Percentiles rank a stretch among this genome's conserved stretches.
Conservation (phyloP, 345 rosid genomes). For the Bruguiera sexangula region DNA sequence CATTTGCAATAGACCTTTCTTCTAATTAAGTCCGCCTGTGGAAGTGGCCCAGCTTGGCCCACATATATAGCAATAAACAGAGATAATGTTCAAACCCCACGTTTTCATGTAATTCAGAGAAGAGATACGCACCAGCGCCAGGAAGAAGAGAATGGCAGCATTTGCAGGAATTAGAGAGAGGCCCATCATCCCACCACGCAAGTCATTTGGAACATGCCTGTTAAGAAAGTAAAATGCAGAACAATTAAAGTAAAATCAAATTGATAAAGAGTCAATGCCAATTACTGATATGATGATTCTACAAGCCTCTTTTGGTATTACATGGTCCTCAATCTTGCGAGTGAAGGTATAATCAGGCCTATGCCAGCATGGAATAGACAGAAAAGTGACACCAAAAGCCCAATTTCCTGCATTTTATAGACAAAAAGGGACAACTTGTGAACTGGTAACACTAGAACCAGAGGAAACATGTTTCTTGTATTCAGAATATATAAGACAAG, state of each 20-base stretch:
- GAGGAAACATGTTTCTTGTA: neutral
- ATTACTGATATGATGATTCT: neutral
- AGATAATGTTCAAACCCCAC: constrained; percentile 7
- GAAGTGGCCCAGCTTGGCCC: neutral
- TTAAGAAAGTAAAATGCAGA: constrained; percentile 15
- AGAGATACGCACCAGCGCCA: constrained; percentile 50
- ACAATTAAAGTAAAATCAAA: constrained; percentile 7
- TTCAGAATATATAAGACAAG: neutral
- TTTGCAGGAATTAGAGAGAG: constrained; percentile 83
- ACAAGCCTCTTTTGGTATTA: constrained; percentile 24
- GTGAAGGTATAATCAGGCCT: constrained; percentile 74
- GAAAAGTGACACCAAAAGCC: constrained; percentile 62
- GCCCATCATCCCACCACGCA: constrained; percentile 96
- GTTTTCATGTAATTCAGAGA: constrained; percentile 3
- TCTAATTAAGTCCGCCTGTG: neutral
- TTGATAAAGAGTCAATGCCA: constrained; percentile 7
- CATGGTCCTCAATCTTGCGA: constrained; percentile 93
- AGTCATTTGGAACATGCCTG: constrained; percentile 87
- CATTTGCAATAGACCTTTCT: neutral
- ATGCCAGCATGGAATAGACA: constrained; percentile 67
- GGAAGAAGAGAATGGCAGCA: constrained; percentile 55
- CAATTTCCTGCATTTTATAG: constrained; percentile 66
- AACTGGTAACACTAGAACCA: constrained; percentile 7
- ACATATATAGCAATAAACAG: neutral
- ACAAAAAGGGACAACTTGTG: constrained; percentile 11